Evolutionary conservation across 1,284 basidiomycete genomes (phyloP).

Genomic region (Boletellus sp.): DNA sequence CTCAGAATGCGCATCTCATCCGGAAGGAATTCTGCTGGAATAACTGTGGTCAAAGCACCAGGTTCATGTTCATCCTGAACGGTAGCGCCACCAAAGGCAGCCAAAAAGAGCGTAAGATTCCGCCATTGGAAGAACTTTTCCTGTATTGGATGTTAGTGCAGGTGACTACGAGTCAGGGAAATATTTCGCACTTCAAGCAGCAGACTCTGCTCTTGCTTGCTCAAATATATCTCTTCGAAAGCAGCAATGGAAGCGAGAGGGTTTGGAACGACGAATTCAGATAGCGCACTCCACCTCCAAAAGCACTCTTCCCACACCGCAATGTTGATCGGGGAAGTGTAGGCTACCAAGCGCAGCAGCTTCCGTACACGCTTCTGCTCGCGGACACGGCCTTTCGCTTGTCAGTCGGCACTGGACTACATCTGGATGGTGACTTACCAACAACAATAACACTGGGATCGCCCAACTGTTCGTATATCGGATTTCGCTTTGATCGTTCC

Average conservation of each 20-base stretch:
- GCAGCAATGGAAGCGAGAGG: slow-evolving; percentile 33
- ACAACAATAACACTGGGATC: slow-evolving; percentile 66
- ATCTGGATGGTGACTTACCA: slow-evolving; percentile 44
- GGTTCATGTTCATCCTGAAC: slow-evolving; percentile 50
- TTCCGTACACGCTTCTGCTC: slow-evolving; percentile 81
- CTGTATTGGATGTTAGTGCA: slow-evolving; percentile 36
- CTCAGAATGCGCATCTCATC: slow-evolving; percentile 63
- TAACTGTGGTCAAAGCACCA: slow-evolving; percentile 47
- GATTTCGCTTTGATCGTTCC: slow-evolving; percentile 61
- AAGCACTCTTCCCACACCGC: slow-evolving; percentile 83
- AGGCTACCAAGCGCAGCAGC: slow-evolving; percentile 60
- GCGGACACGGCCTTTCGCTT: slow-evolving; percentile 54
- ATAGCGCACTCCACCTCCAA: slow-evolving; percentile 58
- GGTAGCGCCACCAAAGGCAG: slow-evolving; percentile 72
- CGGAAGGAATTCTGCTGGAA: slow-evolving; percentile 63
- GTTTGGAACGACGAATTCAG: slow-evolving; percentile 44
- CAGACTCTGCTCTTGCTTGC: slow-evolving; percentile 36
- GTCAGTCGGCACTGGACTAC: slow-evolving; percentile 4
- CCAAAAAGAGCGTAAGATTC: slow-evolving; percentile 79
- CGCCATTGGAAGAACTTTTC: slow-evolving; percentile 84
- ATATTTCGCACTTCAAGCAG: slow-evolving; percentile 37
- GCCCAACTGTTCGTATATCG: slow-evolving; percentile 73
- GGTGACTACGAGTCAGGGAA: neutral
- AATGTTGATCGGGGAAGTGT: slow-evolving; percentile 61
- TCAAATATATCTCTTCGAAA: slow-evolving; percentile 35